Evolutionary conservation across 257 asterid species (phyloP), one percentile per base, ranked within the genome.

Genomic region (Scutellaria galericulata): DNA sequence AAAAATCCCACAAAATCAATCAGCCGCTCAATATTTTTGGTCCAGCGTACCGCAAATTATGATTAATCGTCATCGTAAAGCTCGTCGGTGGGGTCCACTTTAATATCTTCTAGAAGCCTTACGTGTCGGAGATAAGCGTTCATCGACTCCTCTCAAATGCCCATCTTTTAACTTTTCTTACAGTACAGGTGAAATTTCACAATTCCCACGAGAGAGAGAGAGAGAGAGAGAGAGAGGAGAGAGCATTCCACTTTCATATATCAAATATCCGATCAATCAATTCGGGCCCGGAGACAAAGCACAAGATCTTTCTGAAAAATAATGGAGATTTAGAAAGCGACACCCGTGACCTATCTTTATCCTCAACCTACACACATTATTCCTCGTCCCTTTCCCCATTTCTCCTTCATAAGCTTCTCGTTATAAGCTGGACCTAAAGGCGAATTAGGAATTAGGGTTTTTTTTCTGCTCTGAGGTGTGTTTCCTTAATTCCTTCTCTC

Each of bases 71-170:
- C 77, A 69, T 81, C 37, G 79, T 67, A 41, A 70, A 64, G 11
- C 18, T 73, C 85, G 85, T 73, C 79, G 3, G 9, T 47, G 74
- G 81, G 54, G 54, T 27, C 78, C 81, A 67, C 72, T 0, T 31
- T n/a, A 41, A 45, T 5, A 22, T 37, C 18, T 42, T 52, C 72
- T 60, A 14, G 65, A 75, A 47, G 68, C 60, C 61, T 64, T 65
- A 67, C 76, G 76, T 72, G 84, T 72, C 24, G 18, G 18, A 18
- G 75, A 76, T 80, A 24, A 66, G 56, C 35, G 15, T 35, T 5
- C 27, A 48, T 66, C 51, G 3, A 31, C 37, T 4, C 4, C 0
- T 65, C 46, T 53, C 39, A 41, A 3, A 59, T 12, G 7, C 75
- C 44, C 14, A 5, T 48, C 11, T 22, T 45, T 40, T 71, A 40